phyloP scores from a whole-genome alignment of 1,284 basidiomycete genomes.

The Meripilus lineatus region DNA sequence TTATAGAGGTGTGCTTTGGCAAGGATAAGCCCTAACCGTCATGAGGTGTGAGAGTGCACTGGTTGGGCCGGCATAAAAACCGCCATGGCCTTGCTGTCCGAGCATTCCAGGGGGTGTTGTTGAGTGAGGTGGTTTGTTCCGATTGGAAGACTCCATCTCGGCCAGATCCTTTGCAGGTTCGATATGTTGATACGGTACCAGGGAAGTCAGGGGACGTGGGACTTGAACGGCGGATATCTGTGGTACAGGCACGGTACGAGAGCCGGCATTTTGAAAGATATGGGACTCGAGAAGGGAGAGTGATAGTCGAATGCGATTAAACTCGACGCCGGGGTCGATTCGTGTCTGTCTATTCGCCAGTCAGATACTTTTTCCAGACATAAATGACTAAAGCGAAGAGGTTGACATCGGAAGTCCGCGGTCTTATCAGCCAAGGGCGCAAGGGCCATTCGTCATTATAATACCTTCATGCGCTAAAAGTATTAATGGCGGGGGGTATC shows the following conservation, averaged over 20 bases:
- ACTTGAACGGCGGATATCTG: background rate
- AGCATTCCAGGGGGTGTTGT: conserved; percentile 57
- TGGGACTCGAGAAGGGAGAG: conserved; percentile 68
- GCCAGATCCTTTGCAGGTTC: conserved; percentile 2
- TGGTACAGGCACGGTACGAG: conserved; percentile 16
- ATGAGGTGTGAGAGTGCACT: conserved; percentile 64
- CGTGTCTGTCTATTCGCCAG: conserved; percentile 35
- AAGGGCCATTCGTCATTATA: no score
- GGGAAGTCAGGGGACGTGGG: background rate
- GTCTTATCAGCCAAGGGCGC: no score
- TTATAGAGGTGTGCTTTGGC: conserved; percentile 2
- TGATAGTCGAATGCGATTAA: conserved; percentile 68
- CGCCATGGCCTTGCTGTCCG: conserved; percentile 56
- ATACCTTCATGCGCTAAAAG: no score
- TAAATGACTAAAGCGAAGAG: background rate
- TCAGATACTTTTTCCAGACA: conserved; percentile 32
- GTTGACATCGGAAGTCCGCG: no score
- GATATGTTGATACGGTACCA: background rate
- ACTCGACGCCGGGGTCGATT: conserved; percentile 68
- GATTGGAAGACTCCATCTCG: conserved; percentile 5
- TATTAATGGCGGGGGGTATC: no score
- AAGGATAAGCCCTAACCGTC: conserved; percentile 37
- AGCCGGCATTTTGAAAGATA: conserved; percentile 35
- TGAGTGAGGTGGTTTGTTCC: conserved; percentile 30
- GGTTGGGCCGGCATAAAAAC: conserved; percentile 70